Evolutionary conservation across 495 filamentous ascomycete genomes (phyloP).

Genomic region (Aspergillus conjunctus): DNA sequence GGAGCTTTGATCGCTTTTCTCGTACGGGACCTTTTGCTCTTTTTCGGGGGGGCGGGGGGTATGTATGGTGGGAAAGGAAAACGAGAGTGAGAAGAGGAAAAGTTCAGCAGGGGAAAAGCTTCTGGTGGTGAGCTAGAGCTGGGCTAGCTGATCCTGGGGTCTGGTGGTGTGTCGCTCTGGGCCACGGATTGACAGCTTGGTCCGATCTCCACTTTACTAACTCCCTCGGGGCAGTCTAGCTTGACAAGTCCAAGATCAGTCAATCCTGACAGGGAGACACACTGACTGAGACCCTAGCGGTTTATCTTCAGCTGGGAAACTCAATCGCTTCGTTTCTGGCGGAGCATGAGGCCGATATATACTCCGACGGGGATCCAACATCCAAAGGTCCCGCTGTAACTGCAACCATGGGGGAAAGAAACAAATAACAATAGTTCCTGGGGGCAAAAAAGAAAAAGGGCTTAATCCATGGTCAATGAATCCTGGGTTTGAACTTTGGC

Average conservation of each 20-base stretch:
- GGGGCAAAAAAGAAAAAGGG: not conserved
- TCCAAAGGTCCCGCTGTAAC: not conserved
- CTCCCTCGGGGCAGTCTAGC: slow-evolving; percentile 1
- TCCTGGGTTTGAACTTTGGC: not conserved
- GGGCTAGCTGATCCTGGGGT: slow-evolving; percentile 20
- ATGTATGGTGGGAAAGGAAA: not conserved
- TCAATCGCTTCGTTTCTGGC: slow-evolving; percentile 17
- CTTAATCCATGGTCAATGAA: not conserved
- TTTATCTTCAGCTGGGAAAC: slow-evolving; percentile 18
- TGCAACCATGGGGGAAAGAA: slow-evolving; percentile 3
- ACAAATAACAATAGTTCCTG: not conserved
- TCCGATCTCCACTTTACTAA: not conserved
- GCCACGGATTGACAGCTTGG: slow-evolving; percentile 30
- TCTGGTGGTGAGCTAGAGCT: slow-evolving; percentile 23
- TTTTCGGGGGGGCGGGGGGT: not conserved
- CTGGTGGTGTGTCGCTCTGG: slow-evolving; percentile 8
- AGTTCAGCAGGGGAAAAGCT: slow-evolving; percentile 14
- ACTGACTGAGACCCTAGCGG: slow-evolving; percentile 9
- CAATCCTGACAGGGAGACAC: slow-evolving; percentile 16
- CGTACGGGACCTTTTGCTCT: not conserved
- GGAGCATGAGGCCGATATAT: slow-evolving; percentile 6
- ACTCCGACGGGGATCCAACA: not conserved
- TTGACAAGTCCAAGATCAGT: slow-evolving; percentile 1
- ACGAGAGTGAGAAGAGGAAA: not conserved
- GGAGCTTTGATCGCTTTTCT: not conserved